A percentile compares a stretch with the other conserved stretches of the same genome.
phyloP scores from a whole-genome alignment of 2,329 filamentous ascomycete genomes.

The Pseudopithomyces chartarum region DNA sequence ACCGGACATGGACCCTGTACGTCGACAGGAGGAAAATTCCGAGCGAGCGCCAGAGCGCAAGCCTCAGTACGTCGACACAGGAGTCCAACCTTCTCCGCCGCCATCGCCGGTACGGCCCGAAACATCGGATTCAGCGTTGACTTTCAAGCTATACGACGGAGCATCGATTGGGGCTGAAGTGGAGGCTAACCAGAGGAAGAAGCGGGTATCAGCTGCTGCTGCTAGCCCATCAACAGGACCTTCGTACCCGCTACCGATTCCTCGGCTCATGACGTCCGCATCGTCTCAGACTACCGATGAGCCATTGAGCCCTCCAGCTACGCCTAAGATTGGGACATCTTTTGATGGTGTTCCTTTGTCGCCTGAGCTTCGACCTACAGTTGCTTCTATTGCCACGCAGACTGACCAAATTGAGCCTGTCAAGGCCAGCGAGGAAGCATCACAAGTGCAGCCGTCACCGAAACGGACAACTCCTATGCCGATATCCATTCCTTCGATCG shows the following conservation, averaged over 20 bases:
- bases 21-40: neutral
- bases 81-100: conserved; percentile 82
- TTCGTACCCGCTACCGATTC: conserved; percentile 16
- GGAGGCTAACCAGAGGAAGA: conserved; percentile 75
- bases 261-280: conserved; percentile 64
- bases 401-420: conserved; percentile 53
- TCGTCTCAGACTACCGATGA: conserved; percentile 67
- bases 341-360: conserved; percentile 48
- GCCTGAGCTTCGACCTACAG: conserved; percentile 44
- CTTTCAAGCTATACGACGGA: conserved; percentile 29
- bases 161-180: conserved; percentile 51
- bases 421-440: conserved; percentile 26
- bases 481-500: conserved; percentile 77
- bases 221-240: conserved; percentile 18
- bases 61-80: conserved; percentile 71
- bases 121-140: conserved; percentile 23
- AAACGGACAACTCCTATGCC: conserved; percentile 43
- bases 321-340: conserved; percentile 58
- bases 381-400: conserved; percentile 66
- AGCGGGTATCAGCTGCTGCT: conserved; percentile 62
- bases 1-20: conserved; percentile 1
- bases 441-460: conserved; percentile 29
- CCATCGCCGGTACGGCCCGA: conserved; percentile 65
- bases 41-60: conserved; percentile 1
- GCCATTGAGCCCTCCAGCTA: conserved; percentile 68